These are phyloP conservation scores for Debaryomycetaceae sp. DNA, from an alignment of 1,139 yeast species.

Conservation along the genomic window DNA sequence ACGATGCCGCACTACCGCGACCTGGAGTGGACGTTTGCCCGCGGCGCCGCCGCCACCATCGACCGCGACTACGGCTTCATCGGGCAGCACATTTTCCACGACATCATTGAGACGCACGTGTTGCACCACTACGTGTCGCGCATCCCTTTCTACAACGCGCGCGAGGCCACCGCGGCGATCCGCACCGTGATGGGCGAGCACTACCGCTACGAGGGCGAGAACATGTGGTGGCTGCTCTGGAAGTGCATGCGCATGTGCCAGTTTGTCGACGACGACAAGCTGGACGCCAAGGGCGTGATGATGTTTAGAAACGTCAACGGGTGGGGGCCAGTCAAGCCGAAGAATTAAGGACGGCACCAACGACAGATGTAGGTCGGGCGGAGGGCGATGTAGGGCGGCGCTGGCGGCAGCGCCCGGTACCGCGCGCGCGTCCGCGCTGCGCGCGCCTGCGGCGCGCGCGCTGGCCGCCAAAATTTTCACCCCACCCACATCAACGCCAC, in stretches of 20 bases:
- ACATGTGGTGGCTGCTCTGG: slow-evolving; percentile 74
- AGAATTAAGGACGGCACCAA: slow-evolving; percentile 16
- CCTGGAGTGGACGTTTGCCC: slow-evolving; percentile 76
- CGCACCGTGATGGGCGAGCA: slow-evolving; percentile 80
- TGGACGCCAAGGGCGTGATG: slow-evolving; percentile 52
- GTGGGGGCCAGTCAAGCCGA: slow-evolving; percentile 28
- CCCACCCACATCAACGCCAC: no score
- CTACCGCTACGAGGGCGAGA: slow-evolving; percentile 62
- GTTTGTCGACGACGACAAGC: slow-evolving; percentile 68
- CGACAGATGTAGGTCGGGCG: no score
- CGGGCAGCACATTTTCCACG: slow-evolving; percentile 80
- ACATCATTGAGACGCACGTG: slow-evolving; percentile 86
- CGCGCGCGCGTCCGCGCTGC: no score
- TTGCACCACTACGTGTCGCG: slow-evolving; percentile 81
- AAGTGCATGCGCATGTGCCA: slow-evolving; percentile 69
- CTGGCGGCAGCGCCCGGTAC: no score
- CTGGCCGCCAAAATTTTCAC: no score
- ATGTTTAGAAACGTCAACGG: slow-evolving; percentile 74
- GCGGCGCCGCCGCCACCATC: slow-evolving; percentile 86
- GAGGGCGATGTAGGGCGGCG: no score
- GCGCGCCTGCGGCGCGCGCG: no score
- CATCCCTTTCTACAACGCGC: slow-evolving; percentile 82
- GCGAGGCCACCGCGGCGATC: slow-evolving; percentile 76
- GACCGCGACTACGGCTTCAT: slow-evolving; percentile 81
- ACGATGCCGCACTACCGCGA: slow-evolving; percentile 75